Conservation (phyloP, 345 rosid species). For the Eucalyptus tenuipes region DNA sequence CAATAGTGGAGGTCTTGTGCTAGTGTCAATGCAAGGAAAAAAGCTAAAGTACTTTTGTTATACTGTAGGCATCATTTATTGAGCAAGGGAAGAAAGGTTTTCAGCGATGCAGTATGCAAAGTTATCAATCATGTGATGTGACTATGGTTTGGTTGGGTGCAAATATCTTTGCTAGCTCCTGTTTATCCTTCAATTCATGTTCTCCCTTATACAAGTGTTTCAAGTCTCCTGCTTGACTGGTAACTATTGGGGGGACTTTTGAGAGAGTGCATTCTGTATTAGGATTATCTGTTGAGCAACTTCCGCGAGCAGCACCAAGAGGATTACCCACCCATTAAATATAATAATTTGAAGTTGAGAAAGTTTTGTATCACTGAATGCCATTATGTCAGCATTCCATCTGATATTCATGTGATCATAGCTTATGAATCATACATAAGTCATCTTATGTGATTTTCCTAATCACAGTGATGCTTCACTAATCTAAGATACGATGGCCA, state of each 20-base stretch:
- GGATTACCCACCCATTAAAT: background rate
- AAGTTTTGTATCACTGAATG: background rate
- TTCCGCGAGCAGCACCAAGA: background rate
- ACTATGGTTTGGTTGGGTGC: background rate
- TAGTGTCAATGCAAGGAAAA: background rate
- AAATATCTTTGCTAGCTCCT: background rate
- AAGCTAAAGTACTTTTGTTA: background rate
- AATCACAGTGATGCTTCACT: background rate
- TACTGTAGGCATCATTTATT: background rate
- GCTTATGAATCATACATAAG: background rate
- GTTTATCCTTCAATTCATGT: background rate
- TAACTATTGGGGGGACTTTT: background rate
- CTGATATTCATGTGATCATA: background rate
- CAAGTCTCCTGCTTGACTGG: background rate
- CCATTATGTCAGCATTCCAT: background rate
- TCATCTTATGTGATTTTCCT: background rate
- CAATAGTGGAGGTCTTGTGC: background rate
- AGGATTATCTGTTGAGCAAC: background rate
- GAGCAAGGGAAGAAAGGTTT: background rate
- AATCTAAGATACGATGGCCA: background rate
- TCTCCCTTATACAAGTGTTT: background rate
- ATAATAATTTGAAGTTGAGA: background rate
- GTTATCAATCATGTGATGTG: background rate
- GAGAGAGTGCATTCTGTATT: background rate
- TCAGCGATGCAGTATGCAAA: background rate